phyloP scores from a whole-genome alignment of 208 protist species.

The Herpetomonas tarakana region DNA sequence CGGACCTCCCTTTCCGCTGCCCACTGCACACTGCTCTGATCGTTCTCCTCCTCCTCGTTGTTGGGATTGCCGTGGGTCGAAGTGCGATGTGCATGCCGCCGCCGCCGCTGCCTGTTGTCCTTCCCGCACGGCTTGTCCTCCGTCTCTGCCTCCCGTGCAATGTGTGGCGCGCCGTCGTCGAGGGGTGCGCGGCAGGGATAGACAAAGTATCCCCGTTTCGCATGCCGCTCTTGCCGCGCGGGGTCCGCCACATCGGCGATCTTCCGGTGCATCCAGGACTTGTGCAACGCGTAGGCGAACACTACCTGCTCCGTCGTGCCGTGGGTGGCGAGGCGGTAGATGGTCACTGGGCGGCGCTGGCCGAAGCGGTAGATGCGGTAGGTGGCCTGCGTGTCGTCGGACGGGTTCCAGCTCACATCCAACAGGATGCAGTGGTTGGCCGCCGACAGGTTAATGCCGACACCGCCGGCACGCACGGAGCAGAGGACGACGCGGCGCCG shows the following conservation, averaged over 20 bases:
- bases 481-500: constrained; percentile 75
- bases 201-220: constrained; percentile 63
- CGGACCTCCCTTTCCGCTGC: background rate
- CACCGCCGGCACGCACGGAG: constrained; percentile 89
- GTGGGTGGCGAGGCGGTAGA: constrained; percentile 91
- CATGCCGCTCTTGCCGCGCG: constrained; percentile 64
- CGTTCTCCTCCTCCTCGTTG: too few relatives aligned
- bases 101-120: background rate
- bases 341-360: constrained; percentile 80
- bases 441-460: constrained; percentile 91
- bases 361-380: constrained; percentile 94
- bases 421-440: constrained; percentile 95
- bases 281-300: constrained; percentile 81
- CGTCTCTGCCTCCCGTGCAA: too few relatives aligned
- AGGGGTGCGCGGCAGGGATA: constrained; percentile 65
- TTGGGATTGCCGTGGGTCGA: too few relatives aligned
- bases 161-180: constrained; percentile 15
- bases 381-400: constrained; percentile 90
- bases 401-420: constrained; percentile 93
- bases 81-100: too few relatives aligned
- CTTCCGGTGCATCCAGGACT: constrained; percentile 86
- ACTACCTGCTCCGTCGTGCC: constrained; percentile 94
- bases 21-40: too few relatives aligned
- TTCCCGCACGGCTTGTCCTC: too few relatives aligned
- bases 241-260: constrained; percentile 79